A percentile compares a stretch with the other conserved stretches of the same genome.
Conservation (phyloP, 345 rosid species). For the Populus euphratica region DNA sequence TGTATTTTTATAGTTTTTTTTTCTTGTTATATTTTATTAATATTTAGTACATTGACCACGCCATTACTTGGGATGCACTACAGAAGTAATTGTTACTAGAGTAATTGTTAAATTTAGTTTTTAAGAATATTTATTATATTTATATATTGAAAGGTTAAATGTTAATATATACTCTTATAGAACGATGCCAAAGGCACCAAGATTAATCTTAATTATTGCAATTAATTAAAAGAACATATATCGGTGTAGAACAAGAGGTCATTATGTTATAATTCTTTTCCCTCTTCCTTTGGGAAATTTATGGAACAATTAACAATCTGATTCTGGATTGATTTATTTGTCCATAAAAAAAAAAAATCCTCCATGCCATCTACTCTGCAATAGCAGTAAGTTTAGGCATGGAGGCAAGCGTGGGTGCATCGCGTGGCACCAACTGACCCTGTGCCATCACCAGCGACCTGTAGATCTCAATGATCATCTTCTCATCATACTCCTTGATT, state of each 20-base stretch:
- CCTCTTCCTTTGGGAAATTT: not conserved
- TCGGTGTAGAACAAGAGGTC: not conserved
- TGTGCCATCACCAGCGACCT: constrained; percentile 52
- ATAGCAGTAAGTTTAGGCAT: constrained; percentile 17
- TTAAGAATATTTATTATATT: no score
- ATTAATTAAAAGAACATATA: not conserved
- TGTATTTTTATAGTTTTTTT: no score
- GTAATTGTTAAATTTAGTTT: no score
- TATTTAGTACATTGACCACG: no score
- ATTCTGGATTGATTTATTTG: not conserved
- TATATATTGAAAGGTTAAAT: no score
- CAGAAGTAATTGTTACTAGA: no score
- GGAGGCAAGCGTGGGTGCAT: constrained; percentile 29
- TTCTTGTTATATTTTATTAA: no score
- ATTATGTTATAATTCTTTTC: no score
- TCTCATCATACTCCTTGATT: constrained; percentile 53
- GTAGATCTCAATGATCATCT: constrained; percentile 63
- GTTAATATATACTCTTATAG: no score
- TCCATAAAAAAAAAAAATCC: not conserved
- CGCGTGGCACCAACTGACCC: constrained; percentile 42
- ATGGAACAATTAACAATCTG: not conserved
- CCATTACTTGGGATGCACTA: no score
- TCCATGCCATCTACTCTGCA: constrained; percentile 10
- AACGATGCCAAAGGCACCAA: not conserved
- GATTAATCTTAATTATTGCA: not conserved